Percentiles rank a stretch among this genome's conserved stretches.
phyloP scores from a whole-genome alignment of 177 flowering plant genomes.

The Vitis hybrid region DNA sequence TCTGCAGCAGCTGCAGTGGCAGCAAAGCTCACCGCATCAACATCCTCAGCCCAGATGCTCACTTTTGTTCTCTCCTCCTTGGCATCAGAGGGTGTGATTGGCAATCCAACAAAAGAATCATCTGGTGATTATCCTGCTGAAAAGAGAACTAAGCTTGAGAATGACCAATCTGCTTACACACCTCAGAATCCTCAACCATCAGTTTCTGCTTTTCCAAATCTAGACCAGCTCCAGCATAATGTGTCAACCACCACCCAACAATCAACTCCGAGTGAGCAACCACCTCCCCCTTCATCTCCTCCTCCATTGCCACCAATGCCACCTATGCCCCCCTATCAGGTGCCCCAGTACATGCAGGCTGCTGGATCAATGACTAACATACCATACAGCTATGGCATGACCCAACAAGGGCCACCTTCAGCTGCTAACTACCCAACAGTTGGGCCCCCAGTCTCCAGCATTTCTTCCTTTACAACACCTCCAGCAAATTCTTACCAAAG shows the following conservation, averaged over 20 bases:
- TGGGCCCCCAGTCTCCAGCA: slow-evolving; percentile 40
- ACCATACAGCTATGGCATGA: slow-evolving; percentile 44
- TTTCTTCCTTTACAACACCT: slow-evolving; percentile 42
- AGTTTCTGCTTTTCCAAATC: slow-evolving; percentile 36
- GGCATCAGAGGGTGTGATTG: slow-evolving; percentile 79
- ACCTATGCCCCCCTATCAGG: slow-evolving; percentile 45
- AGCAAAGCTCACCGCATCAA: slow-evolving; percentile 85
- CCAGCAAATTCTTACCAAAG: slow-evolving; percentile 52
- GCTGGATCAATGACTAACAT: slow-evolving; percentile 44
- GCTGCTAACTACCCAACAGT: slow-evolving; percentile 43
- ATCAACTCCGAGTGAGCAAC: slow-evolving; percentile 28
- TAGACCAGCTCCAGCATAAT: slow-evolving; percentile 39
- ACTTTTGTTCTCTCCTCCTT: slow-evolving; percentile 82
- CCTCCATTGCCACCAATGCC: slow-evolving; percentile 48
- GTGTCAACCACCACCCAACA: slow-evolving; percentile 27
- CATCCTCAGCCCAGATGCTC: slow-evolving; percentile 95
- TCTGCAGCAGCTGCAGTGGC: slow-evolving; percentile 94
- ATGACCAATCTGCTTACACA: slow-evolving; percentile 38
- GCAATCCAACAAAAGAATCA: slow-evolving; percentile 44
- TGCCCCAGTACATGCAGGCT: slow-evolving; percentile 52
- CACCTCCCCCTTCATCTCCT: slow-evolving; percentile 54
- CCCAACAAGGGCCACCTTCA: slow-evolving; percentile 39
- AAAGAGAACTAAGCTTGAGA: slow-evolving; percentile 67
- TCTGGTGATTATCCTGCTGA: slow-evolving; percentile 50
- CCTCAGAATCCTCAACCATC: slow-evolving; percentile 41